Evolutionary conservation across 2,329 filamentous ascomycete species (phyloP).

Genomic region (Cercospora canescens): DNA sequence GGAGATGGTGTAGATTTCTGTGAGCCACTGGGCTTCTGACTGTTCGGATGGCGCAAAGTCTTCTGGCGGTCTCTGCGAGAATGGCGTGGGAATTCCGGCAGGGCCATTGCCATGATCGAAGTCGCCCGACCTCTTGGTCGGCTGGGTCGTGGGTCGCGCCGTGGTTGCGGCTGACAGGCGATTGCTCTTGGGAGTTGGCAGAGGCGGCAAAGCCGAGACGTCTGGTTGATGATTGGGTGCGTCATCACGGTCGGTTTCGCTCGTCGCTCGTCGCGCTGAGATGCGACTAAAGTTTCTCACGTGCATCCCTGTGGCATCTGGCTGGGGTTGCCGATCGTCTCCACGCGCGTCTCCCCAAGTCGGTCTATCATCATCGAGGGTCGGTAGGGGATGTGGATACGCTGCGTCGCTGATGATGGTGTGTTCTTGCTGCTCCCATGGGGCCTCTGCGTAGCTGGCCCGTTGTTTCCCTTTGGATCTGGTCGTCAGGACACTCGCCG

Average conservation of each 20-base stretch:
- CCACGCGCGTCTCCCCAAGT: slow-evolving; percentile 20
- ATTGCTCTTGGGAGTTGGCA: slow-evolving; percentile 15
- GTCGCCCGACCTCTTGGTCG: slow-evolving; percentile 11
- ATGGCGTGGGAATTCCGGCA: slow-evolving; percentile 13
- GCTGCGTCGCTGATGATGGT: slow-evolving; percentile 25
- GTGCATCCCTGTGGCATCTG: slow-evolving; percentile 8
- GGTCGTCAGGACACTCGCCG: slow-evolving; percentile 16
- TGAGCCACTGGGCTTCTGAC: slow-evolving; percentile 34
- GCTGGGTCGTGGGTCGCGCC: slow-evolving; percentile 11
- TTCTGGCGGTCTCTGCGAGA: slow-evolving; percentile 15
- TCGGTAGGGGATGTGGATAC: slow-evolving; percentile 17
- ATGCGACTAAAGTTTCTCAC: slow-evolving; percentile 24
- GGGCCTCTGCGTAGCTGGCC: slow-evolving; percentile 25
- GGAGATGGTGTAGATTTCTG: slow-evolving; percentile 64
- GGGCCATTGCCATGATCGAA: slow-evolving; percentile 2
- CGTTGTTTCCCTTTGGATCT: slow-evolving; percentile 21
- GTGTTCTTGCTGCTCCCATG: slow-evolving; percentile 21
- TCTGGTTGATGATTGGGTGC: slow-evolving; percentile 12
- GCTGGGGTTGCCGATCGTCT: slow-evolving; percentile 2
- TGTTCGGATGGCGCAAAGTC: slow-evolving; percentile 13
- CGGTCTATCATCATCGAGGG: slow-evolving; percentile 10
- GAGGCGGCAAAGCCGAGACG: slow-evolving; percentile 20
- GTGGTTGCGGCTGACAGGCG: slow-evolving; percentile 21
- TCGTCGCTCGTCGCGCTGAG: slow-evolving; percentile 17
- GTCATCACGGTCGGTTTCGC: slow-evolving; percentile 12